Base-by-base conservation (phyloP, 257 asterid species). In the Ophiorrhiza pumila region DNA sequence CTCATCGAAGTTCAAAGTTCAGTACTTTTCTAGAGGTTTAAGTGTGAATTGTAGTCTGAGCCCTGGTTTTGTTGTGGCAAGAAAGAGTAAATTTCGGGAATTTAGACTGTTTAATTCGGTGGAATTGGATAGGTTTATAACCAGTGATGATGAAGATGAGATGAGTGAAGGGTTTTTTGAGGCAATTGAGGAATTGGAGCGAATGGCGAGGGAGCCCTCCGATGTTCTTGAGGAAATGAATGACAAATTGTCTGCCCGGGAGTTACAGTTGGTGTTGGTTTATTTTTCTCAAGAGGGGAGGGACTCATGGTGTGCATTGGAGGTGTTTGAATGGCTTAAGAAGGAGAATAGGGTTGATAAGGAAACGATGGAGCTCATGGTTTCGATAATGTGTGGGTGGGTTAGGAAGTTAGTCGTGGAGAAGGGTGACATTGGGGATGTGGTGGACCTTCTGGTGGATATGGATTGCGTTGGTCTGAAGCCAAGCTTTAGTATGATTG, bases 341-440 rank as follows among this genome's bases (percentile, higher is more conserved):
- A 95, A 92, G 91, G 99, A 92, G 90, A 95, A 95, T 70, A 81
- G 85, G 61, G 99, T 95, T 0, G 99, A 92, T 72, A 87, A 95
- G 85, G 99, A 95, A 85, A 95, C 96, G 0, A 87, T 95, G 94
- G 97, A 95, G 72, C 83, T 95, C 69, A 95, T 95, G 99, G 97
- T 91, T 50, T 91, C 98, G 35, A 87, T 95, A 63, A 92, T 92
- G 98, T 92, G 97, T 76, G 87, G 90, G 2, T 92, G 99, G 98
- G 86, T 87, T 31, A 87, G 82, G 91, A 95, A 95, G 86, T 74
- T 92, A 88, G 86, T 95, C 64, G 95, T 85, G 78, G 87, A 80
- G 37, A 86, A 81, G 83, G 88, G 85, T 65, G 82, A 78, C 57
- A 86, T 86, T n/a, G 86, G 76, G 32, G 96, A 92, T 64, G 97